Evolutionary conservation across 208 protist species (phyloP).

Genomic region (Wallacemonas collosoma): DNA sequence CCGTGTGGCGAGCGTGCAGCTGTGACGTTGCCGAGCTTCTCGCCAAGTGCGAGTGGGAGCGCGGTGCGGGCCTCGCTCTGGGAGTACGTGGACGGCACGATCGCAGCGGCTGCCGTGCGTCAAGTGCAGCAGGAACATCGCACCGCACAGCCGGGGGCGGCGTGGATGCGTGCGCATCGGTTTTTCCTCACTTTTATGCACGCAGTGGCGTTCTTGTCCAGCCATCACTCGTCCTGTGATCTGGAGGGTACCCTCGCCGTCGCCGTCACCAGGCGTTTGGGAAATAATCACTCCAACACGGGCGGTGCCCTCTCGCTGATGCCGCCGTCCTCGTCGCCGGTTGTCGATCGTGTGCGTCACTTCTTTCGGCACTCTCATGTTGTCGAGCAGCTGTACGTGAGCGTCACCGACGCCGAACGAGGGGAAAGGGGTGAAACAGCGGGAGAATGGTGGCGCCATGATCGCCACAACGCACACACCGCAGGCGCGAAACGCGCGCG

Average conservation of each 20-base stretch:
- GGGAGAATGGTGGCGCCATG: not conserved
- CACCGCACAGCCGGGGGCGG: slow-evolving; percentile 10
- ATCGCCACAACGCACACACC: too few species aligned
- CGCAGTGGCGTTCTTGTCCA: slow-evolving; percentile 4
- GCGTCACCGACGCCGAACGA: not conserved
- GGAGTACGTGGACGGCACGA: slow-evolving; percentile 20
- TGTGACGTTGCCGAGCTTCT: slow-evolving; percentile 6
- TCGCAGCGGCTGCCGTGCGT: slow-evolving; percentile 23
- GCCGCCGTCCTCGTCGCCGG: slow-evolving; percentile 6
- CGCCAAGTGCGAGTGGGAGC: not conserved
- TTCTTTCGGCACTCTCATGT: slow-evolving; percentile 11
- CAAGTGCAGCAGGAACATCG: slow-evolving; percentile 5
- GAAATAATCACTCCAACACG: slow-evolving; percentile 22
- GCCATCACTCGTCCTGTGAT: slow-evolving; percentile 60
- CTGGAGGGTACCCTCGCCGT: slow-evolving; percentile 64
- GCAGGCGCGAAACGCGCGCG: too few species aligned
- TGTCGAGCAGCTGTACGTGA: slow-evolving; percentile 6
- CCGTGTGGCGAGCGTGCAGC: not conserved
- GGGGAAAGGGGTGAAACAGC: not conserved
- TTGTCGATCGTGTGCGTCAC: slow-evolving; percentile 8
- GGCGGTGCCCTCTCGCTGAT: slow-evolving; percentile 13
- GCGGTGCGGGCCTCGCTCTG: slow-evolving; percentile 6
- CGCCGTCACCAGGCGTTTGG: slow-evolving; percentile 56
- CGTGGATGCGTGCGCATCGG: slow-evolving; percentile 36
- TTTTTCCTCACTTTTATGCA: slow-evolving; percentile 53